Conservation (phyloP, 257 asterid genomes). For the Gentiana macrophylla region DNA sequence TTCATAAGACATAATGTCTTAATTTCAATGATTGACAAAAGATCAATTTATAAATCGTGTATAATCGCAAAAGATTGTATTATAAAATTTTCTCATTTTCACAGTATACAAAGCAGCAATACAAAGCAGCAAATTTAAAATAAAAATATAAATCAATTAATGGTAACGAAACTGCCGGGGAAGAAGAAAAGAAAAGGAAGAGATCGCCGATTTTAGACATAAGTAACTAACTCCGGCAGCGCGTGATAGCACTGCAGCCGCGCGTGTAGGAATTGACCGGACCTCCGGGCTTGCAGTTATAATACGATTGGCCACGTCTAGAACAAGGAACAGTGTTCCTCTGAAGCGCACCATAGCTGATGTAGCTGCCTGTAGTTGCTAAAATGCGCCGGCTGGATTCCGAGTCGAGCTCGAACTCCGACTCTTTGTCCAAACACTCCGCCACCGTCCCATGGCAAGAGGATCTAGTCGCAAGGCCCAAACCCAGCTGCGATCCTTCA, state of each 20-base stretch:
- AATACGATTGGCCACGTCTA: constrained; percentile 87
- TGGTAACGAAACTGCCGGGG: not conserved
- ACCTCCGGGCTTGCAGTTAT: constrained; percentile 92
- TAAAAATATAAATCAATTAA: constrained; percentile 2
- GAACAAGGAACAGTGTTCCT: constrained; percentile 87
- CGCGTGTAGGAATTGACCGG: constrained; percentile 80
- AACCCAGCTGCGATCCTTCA: constrained; percentile 23
- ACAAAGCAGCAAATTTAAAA: no score
- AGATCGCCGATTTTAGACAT: not conserved
- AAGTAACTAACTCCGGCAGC: constrained; percentile 52
- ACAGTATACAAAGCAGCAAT: constrained; percentile 20
- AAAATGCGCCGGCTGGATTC: constrained; percentile 72
- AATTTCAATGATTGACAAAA: constrained; percentile 15
- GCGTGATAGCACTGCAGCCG: constrained; percentile 87
- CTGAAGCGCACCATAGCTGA: constrained; percentile 94
- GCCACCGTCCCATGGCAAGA: constrained; percentile 18
- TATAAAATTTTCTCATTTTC: not conserved
- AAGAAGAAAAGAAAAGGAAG: not conserved
- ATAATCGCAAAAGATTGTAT: constrained; percentile 4
- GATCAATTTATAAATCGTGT: constrained; percentile 8
- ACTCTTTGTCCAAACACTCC: constrained; percentile 13
- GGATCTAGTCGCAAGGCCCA: constrained; percentile 58
- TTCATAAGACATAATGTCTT: not conserved
- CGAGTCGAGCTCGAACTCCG: constrained; percentile 67
- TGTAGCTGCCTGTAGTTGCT: constrained; percentile 39